A percentile compares a stretch with the other conserved stretches of the same genome.
These are phyloP conservation scores for Licmophora abbreviata DNA, from an alignment of 108 stramenopile genomes.

Conservation along the genomic window DNA sequence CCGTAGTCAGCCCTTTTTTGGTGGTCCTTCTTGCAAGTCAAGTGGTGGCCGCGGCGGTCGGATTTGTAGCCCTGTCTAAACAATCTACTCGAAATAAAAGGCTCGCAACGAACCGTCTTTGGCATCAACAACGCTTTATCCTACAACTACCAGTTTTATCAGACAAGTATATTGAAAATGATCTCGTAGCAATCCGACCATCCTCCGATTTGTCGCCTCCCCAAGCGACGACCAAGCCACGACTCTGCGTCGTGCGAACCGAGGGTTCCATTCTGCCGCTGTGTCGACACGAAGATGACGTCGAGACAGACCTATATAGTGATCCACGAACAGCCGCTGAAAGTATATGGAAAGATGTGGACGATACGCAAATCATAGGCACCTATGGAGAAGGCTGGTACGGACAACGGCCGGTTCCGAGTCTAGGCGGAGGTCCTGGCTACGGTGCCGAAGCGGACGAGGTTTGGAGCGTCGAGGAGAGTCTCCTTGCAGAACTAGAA, in stretches of 20 bases:
- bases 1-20: too few relatives aligned
- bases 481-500: constrained; percentile 25
- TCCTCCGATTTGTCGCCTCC: background rate
- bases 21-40: too few relatives aligned
- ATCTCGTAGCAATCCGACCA: constrained; percentile 17
- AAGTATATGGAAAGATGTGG: constrained; percentile 9
- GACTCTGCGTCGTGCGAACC: constrained; percentile 21
- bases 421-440: constrained; percentile 52
- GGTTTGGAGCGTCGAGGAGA: constrained; percentile 53
- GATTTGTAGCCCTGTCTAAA: too few relatives aligned
- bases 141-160: too few relatives aligned
- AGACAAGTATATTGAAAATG: constrained; percentile 26
- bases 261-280: constrained; percentile 25
- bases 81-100: too few relatives aligned
- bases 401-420: constrained; percentile 58
- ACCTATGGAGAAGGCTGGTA: constrained; percentile 58
- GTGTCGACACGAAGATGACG: constrained; percentile 47
- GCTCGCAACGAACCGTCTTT: too few relatives aligned
- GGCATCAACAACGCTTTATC: too few relatives aligned
- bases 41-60: too few relatives aligned
- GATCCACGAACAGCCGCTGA: constrained; percentile 33
- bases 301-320: constrained; percentile 46
- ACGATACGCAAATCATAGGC: constrained; percentile 16
- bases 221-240: background rate
- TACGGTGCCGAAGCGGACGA: constrained; percentile 58